Percentiles rank a stretch among this genome's conserved stretches.
phyloP scores from a whole-genome alignment of 495 filamentous ascomycete species.

The Hypomontagnella submonticulosa region DNA sequence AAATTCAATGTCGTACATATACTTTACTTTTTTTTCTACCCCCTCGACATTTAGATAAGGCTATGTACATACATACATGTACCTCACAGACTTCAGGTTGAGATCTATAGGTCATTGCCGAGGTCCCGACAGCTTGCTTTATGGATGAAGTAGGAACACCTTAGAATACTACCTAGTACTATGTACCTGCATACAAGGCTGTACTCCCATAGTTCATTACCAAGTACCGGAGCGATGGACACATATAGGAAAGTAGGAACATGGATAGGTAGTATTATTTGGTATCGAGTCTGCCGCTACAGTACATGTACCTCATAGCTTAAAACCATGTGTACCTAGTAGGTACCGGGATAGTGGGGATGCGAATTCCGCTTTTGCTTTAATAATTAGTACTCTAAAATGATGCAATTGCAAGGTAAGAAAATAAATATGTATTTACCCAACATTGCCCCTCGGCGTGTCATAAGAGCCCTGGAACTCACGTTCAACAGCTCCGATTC shows the following conservation, averaged over 20 bases:
- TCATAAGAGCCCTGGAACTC: conserved; percentile 11
- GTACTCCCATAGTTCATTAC: too few relatives aligned
- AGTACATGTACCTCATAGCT: too few relatives aligned
- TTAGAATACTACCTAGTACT: too few relatives aligned
- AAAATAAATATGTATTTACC: conserved; percentile 14
- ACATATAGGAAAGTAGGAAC: too few relatives aligned
- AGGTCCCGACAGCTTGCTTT: background rate
- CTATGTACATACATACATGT: background rate
- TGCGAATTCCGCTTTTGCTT: background rate
- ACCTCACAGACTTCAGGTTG: too few relatives aligned
- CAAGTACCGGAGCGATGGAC: too few relatives aligned
- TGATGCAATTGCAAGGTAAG: too few relatives aligned
- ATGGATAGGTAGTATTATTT: too few relatives aligned
- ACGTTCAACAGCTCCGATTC: conserved; percentile 3
- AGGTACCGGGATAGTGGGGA: background rate
- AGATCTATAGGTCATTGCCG: background rate
- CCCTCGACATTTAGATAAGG: background rate
- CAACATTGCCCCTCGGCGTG: conserved; percentile 16
- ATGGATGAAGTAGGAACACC: background rate
- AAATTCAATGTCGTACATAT: conserved; percentile 4
- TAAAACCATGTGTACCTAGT: background rate
- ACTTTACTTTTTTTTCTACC: conserved; percentile 17
- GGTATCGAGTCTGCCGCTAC: too few relatives aligned
- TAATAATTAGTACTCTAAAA: background rate
- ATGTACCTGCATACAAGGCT: too few relatives aligned